These are phyloP conservation scores for Isabelozyma heimii DNA, from an alignment of 805 yeast species.

Conservation along the genomic window DNA sequence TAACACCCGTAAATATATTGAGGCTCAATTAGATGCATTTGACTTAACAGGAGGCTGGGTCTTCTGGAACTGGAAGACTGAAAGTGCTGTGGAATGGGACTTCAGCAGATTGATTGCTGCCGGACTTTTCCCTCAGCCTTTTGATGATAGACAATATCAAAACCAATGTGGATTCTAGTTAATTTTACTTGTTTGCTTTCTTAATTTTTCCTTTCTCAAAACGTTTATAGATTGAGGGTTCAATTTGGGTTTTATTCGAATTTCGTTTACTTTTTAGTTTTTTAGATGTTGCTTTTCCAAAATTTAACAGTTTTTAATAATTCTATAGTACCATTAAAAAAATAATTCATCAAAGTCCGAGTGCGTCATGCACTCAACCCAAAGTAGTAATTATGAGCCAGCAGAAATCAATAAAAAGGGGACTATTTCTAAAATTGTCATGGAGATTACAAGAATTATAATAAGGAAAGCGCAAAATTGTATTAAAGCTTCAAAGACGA, in stretches of 20 bases:
- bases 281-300: too few relatives aligned
- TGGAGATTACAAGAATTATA: too few relatives aligned
- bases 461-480: too few relatives aligned
- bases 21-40: conserved; percentile 85
- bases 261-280: background rate
- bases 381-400: too few relatives aligned
- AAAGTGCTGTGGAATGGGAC: conserved; percentile 83
- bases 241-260: background rate
- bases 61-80: conserved; percentile 94
- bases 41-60: conserved; percentile 82
- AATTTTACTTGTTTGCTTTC: background rate
- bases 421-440: too few relatives aligned
- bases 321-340: too few relatives aligned
- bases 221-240: background rate
- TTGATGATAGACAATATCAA: conserved; percentile 63
- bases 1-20: conserved; percentile 68
- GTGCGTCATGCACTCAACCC: too few relatives aligned
- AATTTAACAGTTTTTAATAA: too few relatives aligned
- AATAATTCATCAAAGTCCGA: too few relatives aligned
- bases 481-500: too few relatives aligned
- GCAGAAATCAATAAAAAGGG: too few relatives aligned
- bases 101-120: conserved; percentile 54
- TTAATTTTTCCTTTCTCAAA: background rate
- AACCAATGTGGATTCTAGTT: conserved; percentile 55
- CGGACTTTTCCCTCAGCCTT: conserved; percentile 79